Percentiles rank a stretch among this genome's conserved stretches.
These are phyloP conservation scores for Heteromeles arbutifolia DNA, from an alignment of 306 rosid genomes.

Conservation along the genomic window DNA sequence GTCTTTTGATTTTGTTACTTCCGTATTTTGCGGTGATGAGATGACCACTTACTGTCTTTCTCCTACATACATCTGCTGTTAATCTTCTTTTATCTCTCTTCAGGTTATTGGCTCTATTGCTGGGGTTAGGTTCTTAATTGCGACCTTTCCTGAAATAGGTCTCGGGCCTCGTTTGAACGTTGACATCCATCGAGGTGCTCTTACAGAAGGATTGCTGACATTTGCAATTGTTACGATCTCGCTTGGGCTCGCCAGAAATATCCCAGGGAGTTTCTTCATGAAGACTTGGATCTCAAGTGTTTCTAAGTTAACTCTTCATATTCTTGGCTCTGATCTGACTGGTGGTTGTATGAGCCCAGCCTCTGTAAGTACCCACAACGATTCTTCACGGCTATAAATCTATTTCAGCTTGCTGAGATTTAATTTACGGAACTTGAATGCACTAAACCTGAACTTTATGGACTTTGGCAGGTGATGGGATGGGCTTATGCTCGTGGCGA, in stretches of 20 bases:
- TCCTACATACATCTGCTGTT: neutral
- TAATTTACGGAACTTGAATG: neutral
- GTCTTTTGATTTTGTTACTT: neutral
- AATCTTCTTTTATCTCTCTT: neutral
- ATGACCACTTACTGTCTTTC: neutral
- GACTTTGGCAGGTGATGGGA: slow-evolving; percentile 65
- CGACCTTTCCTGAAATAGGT: slow-evolving; percentile 62
- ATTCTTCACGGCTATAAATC: neutral
- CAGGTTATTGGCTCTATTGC: slow-evolving; percentile 75
- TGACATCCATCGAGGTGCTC: slow-evolving; percentile 76
- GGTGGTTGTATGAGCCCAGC: slow-evolving; percentile 98
- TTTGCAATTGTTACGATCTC: slow-evolving; percentile 57
- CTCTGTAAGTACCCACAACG: slow-evolving; percentile 47
- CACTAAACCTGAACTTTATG: neutral
- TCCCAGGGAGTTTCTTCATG: slow-evolving; percentile 60
- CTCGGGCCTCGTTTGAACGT: slow-evolving; percentile 62
- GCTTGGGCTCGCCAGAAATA: slow-evolving; percentile 50
- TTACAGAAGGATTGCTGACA: slow-evolving; percentile 76
- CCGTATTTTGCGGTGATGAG: neutral
- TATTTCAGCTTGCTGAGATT: neutral
- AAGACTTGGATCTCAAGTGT: slow-evolving; percentile 96
- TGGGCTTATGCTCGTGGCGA: slow-evolving; percentile 95
- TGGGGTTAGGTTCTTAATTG: slow-evolving; percentile 58
- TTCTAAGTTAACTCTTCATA: slow-evolving; percentile 68
- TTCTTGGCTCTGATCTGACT: slow-evolving; percentile 85